Conservation (phyloP, 2,329 filamentous ascomycete genomes). For the Trichoderma semiorbis region DNA sequence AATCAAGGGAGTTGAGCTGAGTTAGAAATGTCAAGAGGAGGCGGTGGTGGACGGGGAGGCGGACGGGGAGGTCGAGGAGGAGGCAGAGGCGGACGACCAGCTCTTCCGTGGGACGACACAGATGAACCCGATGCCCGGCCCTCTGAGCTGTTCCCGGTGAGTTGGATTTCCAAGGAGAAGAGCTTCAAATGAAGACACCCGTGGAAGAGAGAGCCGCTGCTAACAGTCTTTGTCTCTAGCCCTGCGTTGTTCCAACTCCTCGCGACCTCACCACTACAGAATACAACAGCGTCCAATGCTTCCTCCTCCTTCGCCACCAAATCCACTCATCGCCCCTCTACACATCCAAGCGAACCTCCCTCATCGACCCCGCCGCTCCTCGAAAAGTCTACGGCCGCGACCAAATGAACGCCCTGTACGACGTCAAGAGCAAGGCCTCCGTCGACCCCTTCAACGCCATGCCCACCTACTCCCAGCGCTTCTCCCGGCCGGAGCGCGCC, state of each 20-base stretch:
- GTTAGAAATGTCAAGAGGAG: conserved; percentile 49
- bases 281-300: conserved; percentile 45
- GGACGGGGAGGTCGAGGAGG: conserved; percentile 50
- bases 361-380: conserved; percentile 39
- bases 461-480: conserved; percentile 56
- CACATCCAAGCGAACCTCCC: conserved; percentile 49
- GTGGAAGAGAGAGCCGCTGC: background rate
- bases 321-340: conserved; percentile 54
- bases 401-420: conserved; percentile 57
- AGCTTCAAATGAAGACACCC: background rate
- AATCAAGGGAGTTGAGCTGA: background rate
- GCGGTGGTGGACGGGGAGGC: conserved; percentile 49
- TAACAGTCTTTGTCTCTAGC: conserved; percentile 32
- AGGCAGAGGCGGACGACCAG: conserved; percentile 43
- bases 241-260: conserved; percentile 48
- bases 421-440: conserved; percentile 52
- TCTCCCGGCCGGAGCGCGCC: conserved; percentile 48
- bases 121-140: conserved; percentile 56
- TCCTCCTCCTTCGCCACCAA: conserved; percentile 55
- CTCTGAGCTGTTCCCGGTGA: conserved; percentile 57
- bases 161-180: conserved; percentile 21
- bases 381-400: conserved; percentile 51
- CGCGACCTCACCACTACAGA: conserved; percentile 44
- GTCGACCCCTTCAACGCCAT: conserved; percentile 57
- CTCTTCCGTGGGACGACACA: conserved; percentile 50